Conservation (phyloP, 768 basidiomycete genomes). For the Crassisporium funariophilum region DNA sequence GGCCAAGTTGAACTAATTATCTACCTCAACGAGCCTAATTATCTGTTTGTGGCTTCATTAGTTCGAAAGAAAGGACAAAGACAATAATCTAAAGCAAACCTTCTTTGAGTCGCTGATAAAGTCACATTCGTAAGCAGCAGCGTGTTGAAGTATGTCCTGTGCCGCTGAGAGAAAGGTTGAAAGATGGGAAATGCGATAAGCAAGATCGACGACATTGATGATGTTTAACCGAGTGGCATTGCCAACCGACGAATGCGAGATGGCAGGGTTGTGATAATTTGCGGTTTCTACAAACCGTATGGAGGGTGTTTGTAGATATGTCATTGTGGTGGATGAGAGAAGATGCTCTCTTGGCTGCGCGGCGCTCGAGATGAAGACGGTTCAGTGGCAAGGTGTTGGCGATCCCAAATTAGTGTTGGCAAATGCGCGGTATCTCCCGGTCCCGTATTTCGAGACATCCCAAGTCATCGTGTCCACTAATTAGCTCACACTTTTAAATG, state of each 20-base stretch:
- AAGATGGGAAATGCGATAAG: conserved; percentile 30
- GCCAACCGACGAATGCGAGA: conserved; percentile 8
- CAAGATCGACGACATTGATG: conserved; percentile 31
- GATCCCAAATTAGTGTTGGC: conserved; percentile 28
- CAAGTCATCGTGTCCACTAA: conserved; percentile 10
- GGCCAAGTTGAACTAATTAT: neutral
- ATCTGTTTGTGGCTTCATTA: conserved; percentile 35
- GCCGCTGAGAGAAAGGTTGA: conserved; percentile 33
- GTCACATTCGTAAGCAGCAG: conserved; percentile 13
- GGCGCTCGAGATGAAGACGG: conserved; percentile 26
- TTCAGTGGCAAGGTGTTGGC: conserved; percentile 23
- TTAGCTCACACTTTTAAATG: conserved; percentile 3
- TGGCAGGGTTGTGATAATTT: conserved; percentile 13
- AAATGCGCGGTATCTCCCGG: conserved; percentile 37
- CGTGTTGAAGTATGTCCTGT: conserved; percentile 28
- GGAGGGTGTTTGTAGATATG: conserved; percentile 5
- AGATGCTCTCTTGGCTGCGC: conserved; percentile 13
- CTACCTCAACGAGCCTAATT: conserved; percentile 54
- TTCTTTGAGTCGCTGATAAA: conserved; percentile 36
- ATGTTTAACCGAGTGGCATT: conserved; percentile 16
- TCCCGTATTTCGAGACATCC: conserved; percentile 28
- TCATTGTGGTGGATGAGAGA: conserved; percentile 17
- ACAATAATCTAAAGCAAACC: conserved; percentile 25
- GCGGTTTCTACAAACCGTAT: conserved; percentile 3
- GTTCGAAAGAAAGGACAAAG: neutral